Conservation (phyloP, 179 eudicot species). For the Nepenthes alata region DNA sequence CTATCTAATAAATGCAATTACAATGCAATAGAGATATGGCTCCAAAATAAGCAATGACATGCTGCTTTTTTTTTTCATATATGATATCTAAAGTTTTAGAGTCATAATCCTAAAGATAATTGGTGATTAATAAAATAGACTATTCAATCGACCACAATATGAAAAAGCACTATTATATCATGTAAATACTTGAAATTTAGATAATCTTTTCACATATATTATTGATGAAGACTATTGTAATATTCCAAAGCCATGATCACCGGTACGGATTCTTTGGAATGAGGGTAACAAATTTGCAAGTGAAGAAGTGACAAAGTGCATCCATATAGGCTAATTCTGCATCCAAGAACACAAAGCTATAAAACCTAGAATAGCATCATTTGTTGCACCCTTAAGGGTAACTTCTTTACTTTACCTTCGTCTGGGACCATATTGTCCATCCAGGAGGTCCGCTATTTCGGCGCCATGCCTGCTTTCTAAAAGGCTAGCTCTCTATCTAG, state of each 20-base stretch:
- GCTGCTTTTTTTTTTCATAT: slow-evolving; percentile 18
- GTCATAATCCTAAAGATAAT: slow-evolving; percentile 26
- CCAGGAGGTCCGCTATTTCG: too few relatives aligned
- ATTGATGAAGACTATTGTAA: too few relatives aligned
- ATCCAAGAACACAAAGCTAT: slow-evolving; percentile 18
- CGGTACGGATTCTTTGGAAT: neutral
- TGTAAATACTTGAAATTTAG: slow-evolving; percentile 3
- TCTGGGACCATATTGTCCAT: too few relatives aligned
- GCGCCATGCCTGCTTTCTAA: too few relatives aligned
- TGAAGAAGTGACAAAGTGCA: slow-evolving; percentile 3
- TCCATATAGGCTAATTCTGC: slow-evolving; percentile 12
- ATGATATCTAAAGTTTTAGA: slow-evolving; percentile 32
- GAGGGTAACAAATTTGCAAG: neutral
- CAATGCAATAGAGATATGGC: slow-evolving; percentile 29
- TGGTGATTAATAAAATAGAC: slow-evolving; percentile 13
- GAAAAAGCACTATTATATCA: slow-evolving; percentile 4
- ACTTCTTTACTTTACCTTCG: too few relatives aligned
- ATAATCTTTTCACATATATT: neutral
- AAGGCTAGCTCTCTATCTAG: too few relatives aligned
- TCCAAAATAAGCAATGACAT: slow-evolving; percentile 25
- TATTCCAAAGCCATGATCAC: neutral
- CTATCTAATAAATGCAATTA: neutral
- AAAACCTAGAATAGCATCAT: slow-evolving; percentile 23
- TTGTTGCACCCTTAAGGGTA: slow-evolving; percentile 1
- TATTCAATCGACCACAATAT: slow-evolving; percentile 4